A percentile compares a stretch with the other conserved stretches of the same genome.
These are phyloP conservation scores for Physcomitrellopsis africana DNA, from an alignment of 225 moss, liverwort and hornwort genomes.

Conservation along the genomic window DNA sequence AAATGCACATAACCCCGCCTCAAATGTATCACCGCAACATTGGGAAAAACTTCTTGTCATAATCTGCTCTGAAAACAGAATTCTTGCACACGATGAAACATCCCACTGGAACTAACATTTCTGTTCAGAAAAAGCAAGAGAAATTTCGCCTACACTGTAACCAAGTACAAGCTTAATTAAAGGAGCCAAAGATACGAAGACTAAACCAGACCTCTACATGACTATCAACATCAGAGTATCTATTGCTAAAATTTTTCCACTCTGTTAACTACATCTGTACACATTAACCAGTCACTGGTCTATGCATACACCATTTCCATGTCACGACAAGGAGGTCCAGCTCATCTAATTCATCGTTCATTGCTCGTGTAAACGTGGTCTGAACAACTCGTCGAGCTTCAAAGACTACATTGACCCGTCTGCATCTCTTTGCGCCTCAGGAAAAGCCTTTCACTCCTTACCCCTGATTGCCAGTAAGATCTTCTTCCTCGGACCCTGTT, in stretches of 20 bases:
- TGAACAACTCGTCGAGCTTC: neutral
- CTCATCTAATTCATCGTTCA: neutral
- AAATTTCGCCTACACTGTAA: neutral
- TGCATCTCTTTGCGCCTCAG: conserved; percentile 7
- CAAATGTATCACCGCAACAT: too few relatives aligned
- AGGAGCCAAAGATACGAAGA: conserved; percentile 4
- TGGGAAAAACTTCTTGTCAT: too few relatives aligned
- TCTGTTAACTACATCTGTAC: neutral
- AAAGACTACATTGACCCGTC: conserved; percentile 3
- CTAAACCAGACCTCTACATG: neutral
- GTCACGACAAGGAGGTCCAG: neutral
- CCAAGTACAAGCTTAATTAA: neutral
- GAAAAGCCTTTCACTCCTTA: conserved; percentile 27
- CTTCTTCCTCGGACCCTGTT: conserved; percentile 79
- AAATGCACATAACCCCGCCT: too few relatives aligned
- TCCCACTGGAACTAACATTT: too few relatives aligned
- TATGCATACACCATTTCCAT: neutral
- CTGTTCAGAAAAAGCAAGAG: neutral
- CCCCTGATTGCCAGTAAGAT: conserved; percentile 67
- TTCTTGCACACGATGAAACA: too few relatives aligned
- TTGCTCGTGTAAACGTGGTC: neutral
- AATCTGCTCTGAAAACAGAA: too few relatives aligned
- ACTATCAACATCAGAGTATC: conserved; percentile 8
- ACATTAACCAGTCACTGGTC: conserved; percentile 1
- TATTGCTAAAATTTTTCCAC: conserved; percentile 7